phyloP scores from a whole-genome alignment of 805 yeast species.

The Ogataea trehaloabstinens region DNA sequence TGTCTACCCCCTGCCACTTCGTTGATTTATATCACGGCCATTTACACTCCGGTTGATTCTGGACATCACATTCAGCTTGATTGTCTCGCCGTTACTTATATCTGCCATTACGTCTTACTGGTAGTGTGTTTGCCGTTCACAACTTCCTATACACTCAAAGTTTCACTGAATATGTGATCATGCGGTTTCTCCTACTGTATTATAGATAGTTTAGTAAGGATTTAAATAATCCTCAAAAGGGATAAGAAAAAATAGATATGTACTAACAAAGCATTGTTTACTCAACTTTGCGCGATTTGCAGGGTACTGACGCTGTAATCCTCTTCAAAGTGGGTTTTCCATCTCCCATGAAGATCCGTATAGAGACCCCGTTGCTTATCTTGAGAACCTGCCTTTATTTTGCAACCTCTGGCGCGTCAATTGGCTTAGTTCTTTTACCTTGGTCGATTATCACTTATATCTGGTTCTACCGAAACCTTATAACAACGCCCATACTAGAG shows the following conservation, averaged over 20 bases:
- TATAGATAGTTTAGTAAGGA: no score
- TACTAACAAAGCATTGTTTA: no score
- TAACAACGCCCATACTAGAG: constrained; percentile 24
- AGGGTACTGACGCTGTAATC: no score
- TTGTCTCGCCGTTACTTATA: constrained; percentile 72
- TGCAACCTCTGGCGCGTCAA: constrained; percentile 10
- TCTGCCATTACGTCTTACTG: constrained; percentile 70
- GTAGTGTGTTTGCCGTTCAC: constrained; percentile 72
- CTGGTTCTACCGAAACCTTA: constrained; percentile 29
- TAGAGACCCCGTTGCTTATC: constrained; percentile 23
- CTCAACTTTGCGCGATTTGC: no score
- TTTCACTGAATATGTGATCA: constrained; percentile 30
- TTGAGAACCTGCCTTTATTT: constrained; percentile 22
- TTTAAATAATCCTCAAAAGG: background rate
- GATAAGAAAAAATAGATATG: no score
- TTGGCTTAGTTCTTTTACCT: constrained; percentile 30
- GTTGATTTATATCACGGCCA: constrained; percentile 83
- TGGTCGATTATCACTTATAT: constrained; percentile 31
- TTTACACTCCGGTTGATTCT: constrained; percentile 66
- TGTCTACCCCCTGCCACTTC: constrained; percentile 89
- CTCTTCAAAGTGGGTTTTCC: no score
- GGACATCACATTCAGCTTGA: constrained; percentile 70
- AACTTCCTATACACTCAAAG: constrained; percentile 65
- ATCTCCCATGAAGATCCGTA: constrained; percentile 23
- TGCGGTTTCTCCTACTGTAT: no score